A percentile compares a stretch with the other conserved stretches of the same genome.
These are phyloP conservation scores for Collybia sp. DNA, from an alignment of 768 basidiomycete species.

Conservation along the genomic window DNA sequence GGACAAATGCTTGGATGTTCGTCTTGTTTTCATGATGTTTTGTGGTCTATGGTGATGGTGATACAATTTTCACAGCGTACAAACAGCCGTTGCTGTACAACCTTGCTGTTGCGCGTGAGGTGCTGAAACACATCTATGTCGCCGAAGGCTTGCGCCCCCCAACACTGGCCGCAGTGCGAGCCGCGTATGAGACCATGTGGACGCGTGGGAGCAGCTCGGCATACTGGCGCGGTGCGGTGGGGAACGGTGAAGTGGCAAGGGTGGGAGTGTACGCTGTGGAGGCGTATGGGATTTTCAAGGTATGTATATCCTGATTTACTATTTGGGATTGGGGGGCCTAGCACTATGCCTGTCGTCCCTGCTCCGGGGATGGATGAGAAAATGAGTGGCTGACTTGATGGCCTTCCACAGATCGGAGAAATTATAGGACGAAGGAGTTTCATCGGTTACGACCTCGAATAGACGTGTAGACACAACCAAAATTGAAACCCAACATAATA, in stretches of 20 bases:
- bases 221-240: constrained; percentile 57
- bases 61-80: constrained; percentile 41
- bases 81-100: constrained; percentile 78
- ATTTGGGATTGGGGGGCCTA: background rate
- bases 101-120: constrained; percentile 67
- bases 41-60: background rate
- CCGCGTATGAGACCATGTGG: constrained; percentile 65
- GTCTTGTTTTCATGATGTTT: background rate
- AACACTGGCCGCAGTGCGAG: constrained; percentile 44
- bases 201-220: constrained; percentile 47
- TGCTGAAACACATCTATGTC: constrained; percentile 71
- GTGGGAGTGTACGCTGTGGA: constrained; percentile 77
- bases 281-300: constrained; percentile 89
- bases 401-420: constrained; percentile 66
- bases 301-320: constrained; percentile 21
- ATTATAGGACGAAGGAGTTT: constrained; percentile 78
- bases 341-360: background rate
- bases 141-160: constrained; percentile 74
- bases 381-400: background rate
- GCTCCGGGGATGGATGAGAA: background rate
- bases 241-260: constrained; percentile 62
- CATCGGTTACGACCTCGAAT: constrained; percentile 72
- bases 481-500: background rate
- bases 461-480: constrained; percentile 12
- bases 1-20: background rate